Percentiles rank a stretch among this genome's conserved stretches.
Evolutionary conservation across 2,329 filamentous ascomycete genomes (phyloP).

Genomic region (Arthrobotrys musiformis): DNA sequence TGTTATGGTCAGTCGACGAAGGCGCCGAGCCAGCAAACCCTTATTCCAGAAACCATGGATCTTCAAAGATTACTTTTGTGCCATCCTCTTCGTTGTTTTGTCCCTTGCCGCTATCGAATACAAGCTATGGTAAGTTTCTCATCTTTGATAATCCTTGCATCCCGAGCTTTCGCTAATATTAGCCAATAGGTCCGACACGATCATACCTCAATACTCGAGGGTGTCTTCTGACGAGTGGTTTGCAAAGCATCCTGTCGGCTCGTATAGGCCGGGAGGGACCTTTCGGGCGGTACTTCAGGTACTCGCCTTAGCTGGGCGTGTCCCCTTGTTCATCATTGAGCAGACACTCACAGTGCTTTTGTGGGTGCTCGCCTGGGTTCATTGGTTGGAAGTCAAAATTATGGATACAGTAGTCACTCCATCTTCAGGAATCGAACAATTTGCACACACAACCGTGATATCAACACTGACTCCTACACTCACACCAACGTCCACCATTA

Average conservation of each 20-base stretch:
- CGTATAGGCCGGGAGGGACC: slow-evolving; percentile 43
- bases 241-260: slow-evolving; percentile 41
- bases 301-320: slow-evolving; percentile 18
- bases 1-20: slow-evolving; percentile 23
- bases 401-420: slow-evolving; percentile 30
- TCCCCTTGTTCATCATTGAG: slow-evolving; percentile 1
- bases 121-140: slow-evolving; percentile 44
- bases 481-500: background rate
- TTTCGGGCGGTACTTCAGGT: slow-evolving; percentile 37
- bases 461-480: background rate
- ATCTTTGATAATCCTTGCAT: slow-evolving; percentile 14
- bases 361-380: slow-evolving; percentile 39
- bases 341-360: background rate
- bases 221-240: slow-evolving; percentile 54
- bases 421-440: background rate
- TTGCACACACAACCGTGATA: background rate
- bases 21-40: slow-evolving; percentile 8
- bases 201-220: slow-evolving; percentile 49
- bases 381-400: slow-evolving; percentile 44
- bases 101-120: slow-evolving; percentile 32
- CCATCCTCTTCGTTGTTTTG: slow-evolving; percentile 24
- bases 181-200: slow-evolving; percentile 48
- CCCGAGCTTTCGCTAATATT: slow-evolving; percentile 16
- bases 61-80: slow-evolving; percentile 48
- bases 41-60: slow-evolving; percentile 40